Evolutionary conservation across 2,329 filamentous ascomycete species (phyloP).

Genomic region (Ophiostoma himal-ulmi): DNA sequence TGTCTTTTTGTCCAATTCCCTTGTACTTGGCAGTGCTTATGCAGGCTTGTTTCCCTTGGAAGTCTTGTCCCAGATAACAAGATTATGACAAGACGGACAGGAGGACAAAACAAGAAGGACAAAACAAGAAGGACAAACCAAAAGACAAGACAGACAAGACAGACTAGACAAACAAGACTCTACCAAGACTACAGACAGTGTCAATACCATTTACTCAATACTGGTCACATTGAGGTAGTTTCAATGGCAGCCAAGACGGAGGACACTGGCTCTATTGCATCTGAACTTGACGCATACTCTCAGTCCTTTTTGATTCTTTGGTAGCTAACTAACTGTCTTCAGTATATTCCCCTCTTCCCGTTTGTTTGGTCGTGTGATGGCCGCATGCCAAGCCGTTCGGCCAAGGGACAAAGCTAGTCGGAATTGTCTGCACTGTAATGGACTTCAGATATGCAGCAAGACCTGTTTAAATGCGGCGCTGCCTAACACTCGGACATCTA

Average conservation of each 20-base stretch:
- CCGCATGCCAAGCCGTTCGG: not conserved
- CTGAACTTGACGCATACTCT: not conserved
- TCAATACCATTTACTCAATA: not conserved
- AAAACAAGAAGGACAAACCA: not conserved
- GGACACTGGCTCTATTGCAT: not conserved
- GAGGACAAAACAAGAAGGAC: not conserved
- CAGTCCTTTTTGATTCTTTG: not conserved
- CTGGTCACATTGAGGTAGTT: not conserved
- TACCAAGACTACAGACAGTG: not conserved
- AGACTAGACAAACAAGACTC: not conserved
- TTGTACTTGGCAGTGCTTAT: not conserved
- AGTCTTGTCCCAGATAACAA: not conserved
- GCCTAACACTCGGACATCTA: not conserved
- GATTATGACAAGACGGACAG: not conserved
- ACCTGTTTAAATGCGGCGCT: not conserved
- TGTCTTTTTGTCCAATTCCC: not conserved
- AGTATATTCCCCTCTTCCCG: not conserved
- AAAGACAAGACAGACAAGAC: not conserved
- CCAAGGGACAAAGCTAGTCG: not conserved
- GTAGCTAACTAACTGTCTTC: not conserved
- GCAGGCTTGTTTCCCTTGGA: not conserved
- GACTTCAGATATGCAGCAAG: not conserved
- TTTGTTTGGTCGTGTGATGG: conserved; percentile 8
- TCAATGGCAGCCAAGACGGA: conserved; percentile 4
- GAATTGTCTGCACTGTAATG: not conserved